phyloP scores from a whole-genome alignment of 495 filamentous ascomycete species.

The Articulospora tetracladia region DNA sequence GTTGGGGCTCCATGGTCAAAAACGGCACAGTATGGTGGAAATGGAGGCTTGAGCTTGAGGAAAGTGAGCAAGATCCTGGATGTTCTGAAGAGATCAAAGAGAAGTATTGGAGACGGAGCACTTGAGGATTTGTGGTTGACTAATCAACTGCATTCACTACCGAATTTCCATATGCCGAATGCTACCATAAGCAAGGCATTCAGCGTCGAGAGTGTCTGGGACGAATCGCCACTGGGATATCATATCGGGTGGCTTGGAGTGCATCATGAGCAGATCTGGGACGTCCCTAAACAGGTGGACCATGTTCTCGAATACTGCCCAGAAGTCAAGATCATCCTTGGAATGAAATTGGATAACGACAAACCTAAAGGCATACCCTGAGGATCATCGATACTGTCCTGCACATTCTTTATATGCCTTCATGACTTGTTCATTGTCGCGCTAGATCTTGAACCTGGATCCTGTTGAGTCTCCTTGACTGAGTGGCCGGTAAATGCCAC shows the following conservation, averaged over 20 bases:
- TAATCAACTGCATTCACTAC: conserved; percentile 1
- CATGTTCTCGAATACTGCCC: conserved; percentile 23
- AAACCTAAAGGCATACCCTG: conserved; percentile 15
- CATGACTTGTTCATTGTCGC: no score
- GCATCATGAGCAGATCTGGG: conserved; percentile 24
- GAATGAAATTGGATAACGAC: conserved; percentile 20
- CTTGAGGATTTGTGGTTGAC: conserved; percentile 25
- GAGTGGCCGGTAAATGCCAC: no score
- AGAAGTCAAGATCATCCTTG: conserved; percentile 23
- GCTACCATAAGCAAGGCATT: conserved; percentile 18
- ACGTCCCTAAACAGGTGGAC: conserved; percentile 13
- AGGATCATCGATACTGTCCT: no score
- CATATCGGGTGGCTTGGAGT: conserved; percentile 23
- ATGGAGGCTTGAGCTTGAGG: conserved; percentile 23
- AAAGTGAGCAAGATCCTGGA: conserved; percentile 18
- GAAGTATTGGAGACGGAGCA: conserved; percentile 8
- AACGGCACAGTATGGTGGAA: conserved; percentile 20
- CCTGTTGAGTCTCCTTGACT: no score
- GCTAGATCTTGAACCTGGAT: no score
- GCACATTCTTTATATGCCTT: no score
- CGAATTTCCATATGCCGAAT: conserved; percentile 14
- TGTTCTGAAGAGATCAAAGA: conserved; percentile 14
- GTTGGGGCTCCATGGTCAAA: conserved; percentile 25
- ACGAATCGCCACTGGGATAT: conserved; percentile 23
- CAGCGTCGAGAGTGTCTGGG: conserved; percentile 26